phyloP scores from a whole-genome alignment of 2,329 filamentous ascomycete species.

The Aspergillus fijiensis region DNA sequence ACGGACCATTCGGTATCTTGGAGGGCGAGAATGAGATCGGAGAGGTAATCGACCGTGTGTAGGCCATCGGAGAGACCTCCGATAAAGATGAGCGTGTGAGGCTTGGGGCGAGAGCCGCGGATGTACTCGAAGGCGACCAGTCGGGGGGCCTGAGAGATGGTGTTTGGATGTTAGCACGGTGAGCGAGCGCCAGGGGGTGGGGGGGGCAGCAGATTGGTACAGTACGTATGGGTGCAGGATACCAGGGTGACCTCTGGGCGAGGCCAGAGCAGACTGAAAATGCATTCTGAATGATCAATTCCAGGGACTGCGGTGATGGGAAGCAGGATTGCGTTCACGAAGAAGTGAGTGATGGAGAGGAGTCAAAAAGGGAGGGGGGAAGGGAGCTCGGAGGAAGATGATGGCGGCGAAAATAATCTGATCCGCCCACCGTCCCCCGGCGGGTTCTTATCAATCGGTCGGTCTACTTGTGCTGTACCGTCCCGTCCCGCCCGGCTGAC shows the following conservation, averaged over 20 bases:
- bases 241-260: neutral
- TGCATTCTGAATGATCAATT: neutral
- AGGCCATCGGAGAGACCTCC: slow-evolving; percentile 60
- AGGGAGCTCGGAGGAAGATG: too few species aligned
- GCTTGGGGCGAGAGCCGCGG: slow-evolving; percentile 29
- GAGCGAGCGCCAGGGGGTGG: neutral
- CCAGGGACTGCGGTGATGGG: too few species aligned
- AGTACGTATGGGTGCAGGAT: neutral
- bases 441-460: too few species aligned
- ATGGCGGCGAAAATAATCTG: too few species aligned
- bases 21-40: slow-evolving; percentile 50
- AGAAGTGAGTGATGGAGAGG: too few species aligned
- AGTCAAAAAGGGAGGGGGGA: too few species aligned
- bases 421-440: too few species aligned
- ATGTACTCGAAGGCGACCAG: slow-evolving; percentile 46
- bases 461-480: too few species aligned
- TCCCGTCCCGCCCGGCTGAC: too few species aligned
- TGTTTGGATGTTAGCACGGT: neutral
- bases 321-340: too few species aligned
- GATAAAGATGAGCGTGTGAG: slow-evolving; percentile 57
- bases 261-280: neutral
- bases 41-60: slow-evolving; percentile 55
- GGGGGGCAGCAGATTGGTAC: neutral
- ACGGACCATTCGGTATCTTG: slow-evolving; percentile 54
- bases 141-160: slow-evolving; percentile 23